phyloP scores from a whole-genome alignment of 352 stramenopile genomes.

The Phytopythium kandeliae region DNA sequence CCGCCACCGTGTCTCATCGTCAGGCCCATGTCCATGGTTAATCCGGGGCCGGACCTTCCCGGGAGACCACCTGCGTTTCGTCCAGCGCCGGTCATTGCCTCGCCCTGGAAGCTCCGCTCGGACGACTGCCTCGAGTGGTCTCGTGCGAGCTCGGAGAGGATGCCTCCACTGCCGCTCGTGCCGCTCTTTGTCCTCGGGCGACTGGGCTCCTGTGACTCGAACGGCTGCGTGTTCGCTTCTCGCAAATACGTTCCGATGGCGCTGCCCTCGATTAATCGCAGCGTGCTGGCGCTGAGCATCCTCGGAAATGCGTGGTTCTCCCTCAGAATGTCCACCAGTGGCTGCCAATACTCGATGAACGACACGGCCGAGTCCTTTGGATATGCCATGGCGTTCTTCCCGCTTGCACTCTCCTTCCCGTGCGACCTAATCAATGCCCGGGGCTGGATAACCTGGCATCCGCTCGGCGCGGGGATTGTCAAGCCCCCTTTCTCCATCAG shows the following conservation, averaged over 20 bases:
- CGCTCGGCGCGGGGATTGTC: conserved; percentile 31
- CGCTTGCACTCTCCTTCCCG: conserved; percentile 21
- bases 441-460: conserved; percentile 56
- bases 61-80: not conserved
- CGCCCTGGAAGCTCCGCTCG: conserved; percentile 26
- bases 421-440: conserved; percentile 31
- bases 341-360: conserved; percentile 52
- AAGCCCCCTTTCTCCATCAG: conserved; percentile 59
- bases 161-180: conserved; percentile 16
- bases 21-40: conserved; percentile 4
- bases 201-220: conserved; percentile 18
- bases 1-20: conserved; percentile 7
- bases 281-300: conserved; percentile 30
- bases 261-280: conserved; percentile 43
- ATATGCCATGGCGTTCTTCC: conserved; percentile 21
- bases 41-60: not conserved
- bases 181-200: conserved; percentile 34
- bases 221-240: conserved; percentile 41
- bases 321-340: conserved; percentile 38
- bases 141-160: conserved; percentile 36
- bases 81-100: not conserved
- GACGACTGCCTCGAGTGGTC: conserved; percentile 45
- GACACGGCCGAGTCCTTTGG: conserved; percentile 52
- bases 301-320: conserved; percentile 34
- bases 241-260: conserved; percentile 49